Evolutionary conservation across 2,329 filamentous ascomycete species (phyloP).

Genomic region (Penicillium expansum): DNA sequence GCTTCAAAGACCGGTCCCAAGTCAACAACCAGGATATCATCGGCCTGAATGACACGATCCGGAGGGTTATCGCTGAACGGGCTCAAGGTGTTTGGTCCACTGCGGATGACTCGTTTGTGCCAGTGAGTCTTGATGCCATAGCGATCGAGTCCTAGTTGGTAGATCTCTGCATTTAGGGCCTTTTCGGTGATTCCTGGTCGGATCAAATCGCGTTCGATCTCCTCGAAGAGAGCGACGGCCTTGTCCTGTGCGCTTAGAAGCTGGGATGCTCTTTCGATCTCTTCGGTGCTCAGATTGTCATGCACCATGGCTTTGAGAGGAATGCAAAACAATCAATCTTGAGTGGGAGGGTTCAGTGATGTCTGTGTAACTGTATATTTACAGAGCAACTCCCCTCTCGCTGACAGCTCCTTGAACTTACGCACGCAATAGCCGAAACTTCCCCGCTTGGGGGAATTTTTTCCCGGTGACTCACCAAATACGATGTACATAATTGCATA

Average conservation of each 20-base stretch:
- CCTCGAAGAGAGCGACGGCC: constrained; percentile 47
- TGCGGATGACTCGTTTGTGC: constrained; percentile 54
- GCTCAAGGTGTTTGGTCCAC: constrained; percentile 50
- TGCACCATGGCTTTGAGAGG: not conserved
- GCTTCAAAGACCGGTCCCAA: constrained; percentile 53
- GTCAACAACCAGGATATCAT: constrained; percentile 54
- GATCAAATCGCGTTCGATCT: constrained; percentile 48
- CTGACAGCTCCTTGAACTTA: not conserved
- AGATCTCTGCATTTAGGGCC: constrained; percentile 48
- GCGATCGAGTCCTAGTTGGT: constrained; percentile 44
- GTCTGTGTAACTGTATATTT: not conserved
- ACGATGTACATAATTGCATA: not conserved
- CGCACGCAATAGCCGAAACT: not conserved
- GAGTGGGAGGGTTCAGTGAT: not conserved
- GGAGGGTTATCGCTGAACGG: constrained; percentile 52
- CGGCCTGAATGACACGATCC: constrained; percentile 47
- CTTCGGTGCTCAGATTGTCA: constrained; percentile 4
- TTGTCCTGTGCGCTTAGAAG: constrained; percentile 50
- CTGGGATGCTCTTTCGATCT: constrained; percentile 32
- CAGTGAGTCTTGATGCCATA: constrained; percentile 50
- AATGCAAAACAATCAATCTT: not conserved
- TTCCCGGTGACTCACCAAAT: not conserved
- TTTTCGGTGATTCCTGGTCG: constrained; percentile 51
- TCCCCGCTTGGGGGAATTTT: not conserved
- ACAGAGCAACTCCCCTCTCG: not conserved